A percentile compares a stretch with the other conserved stretches of the same genome.
phyloP scores from a whole-genome alignment of 2,329 filamentous ascomycete species.

The Alternaria arborescens region DNA sequence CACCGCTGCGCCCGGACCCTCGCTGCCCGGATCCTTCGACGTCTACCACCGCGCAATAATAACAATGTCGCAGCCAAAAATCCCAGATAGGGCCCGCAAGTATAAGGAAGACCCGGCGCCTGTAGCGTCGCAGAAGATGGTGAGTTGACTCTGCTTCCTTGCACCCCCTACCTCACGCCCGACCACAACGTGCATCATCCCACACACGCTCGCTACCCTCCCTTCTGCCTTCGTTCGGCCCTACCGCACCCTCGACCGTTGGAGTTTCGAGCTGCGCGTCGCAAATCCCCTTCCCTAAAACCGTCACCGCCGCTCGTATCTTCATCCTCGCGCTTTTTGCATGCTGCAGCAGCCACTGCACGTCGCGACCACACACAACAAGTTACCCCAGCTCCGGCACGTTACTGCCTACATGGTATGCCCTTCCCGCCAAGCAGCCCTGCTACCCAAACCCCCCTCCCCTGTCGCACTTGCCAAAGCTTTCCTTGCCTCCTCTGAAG shows the following conservation, averaged over 20 bases:
- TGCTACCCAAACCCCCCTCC: slow-evolving; percentile 39
- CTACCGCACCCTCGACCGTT: slow-evolving; percentile 43
- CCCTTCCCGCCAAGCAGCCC: slow-evolving; percentile 51
- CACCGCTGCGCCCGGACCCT: slow-evolving; percentile 41
- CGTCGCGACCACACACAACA: slow-evolving; percentile 46
- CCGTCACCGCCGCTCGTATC: slow-evolving; percentile 38
- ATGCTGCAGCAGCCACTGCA: slow-evolving; percentile 51
- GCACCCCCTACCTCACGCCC: slow-evolving; percentile 24
- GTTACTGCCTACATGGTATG: slow-evolving; percentile 54
- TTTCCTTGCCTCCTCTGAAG: slow-evolving; percentile 33
- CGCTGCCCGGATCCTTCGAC: slow-evolving; percentile 44
- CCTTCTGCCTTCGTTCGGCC: slow-evolving; percentile 20
- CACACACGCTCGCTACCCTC: slow-evolving; percentile 33
- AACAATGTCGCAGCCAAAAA: slow-evolving; percentile 54
- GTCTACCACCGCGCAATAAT: slow-evolving; percentile 47
- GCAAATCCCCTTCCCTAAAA: slow-evolving; percentile 30
- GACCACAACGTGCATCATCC: slow-evolving; percentile 16
- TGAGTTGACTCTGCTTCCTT: slow-evolving; percentile 54
- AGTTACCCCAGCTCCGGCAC: slow-evolving; percentile 47
- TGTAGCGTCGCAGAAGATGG: slow-evolving; percentile 54
- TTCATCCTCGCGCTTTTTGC: slow-evolving; percentile 48
- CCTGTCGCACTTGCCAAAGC: slow-evolving; percentile 40
- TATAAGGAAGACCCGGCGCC: slow-evolving; percentile 57
- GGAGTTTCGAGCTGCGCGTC: slow-evolving; percentile 35
- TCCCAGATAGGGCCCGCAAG: slow-evolving; percentile 52